Evolutionary conservation across 306 rosid genomes (phyloP), one percentile per base, ranked within the genome.

Genomic region (Quercus rubra): DNA sequence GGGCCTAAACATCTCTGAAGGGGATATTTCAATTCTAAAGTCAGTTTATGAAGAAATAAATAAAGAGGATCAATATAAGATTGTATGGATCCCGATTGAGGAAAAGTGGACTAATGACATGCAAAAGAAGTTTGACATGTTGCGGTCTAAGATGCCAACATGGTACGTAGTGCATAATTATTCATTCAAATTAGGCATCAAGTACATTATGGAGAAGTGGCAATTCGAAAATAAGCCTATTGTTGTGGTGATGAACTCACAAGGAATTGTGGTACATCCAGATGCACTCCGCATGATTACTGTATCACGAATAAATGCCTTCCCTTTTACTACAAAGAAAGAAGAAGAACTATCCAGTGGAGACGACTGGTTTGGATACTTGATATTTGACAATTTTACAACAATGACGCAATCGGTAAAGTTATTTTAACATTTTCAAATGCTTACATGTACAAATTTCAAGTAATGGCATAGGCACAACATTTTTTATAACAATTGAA

Each of bases 81-180:
- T 89, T 51, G 61, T 86, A 7, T 88, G 92, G 92, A 21, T 86
- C n/a, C 89, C 88, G 0, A 61, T 77, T 6, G 84, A 83, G 20
- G 86, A 80, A 7, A 30, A 76, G 6, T 77, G 84, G 82, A 62
- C 57, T 0, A 71, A 63, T 10, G 85, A 83, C 0, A 51, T 76
- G 52, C 17, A 17, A 27, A 70, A 57, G 58, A 88, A 78, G 87
- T 83, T 78, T n/a, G 85, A 83, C 1, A 12, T 3, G 27, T 7
- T 88, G n/a, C 66, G 75, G 19, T n/a, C 68, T 7, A 71, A 41
- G 58, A 87, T 89, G 86, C 87, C 90, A 85, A 85, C 90, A 4
- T 89, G 92, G 90, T 77, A 63, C 6, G 74, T 75, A 0, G 71
- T 78, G 14, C 77, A 70, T 30, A 52, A 55, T 6, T n/a, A 52